A percentile compares a stretch with the other conserved stretches of the same genome.
Conservation (phyloP, 208 protist genomes). For the Acanthamoeba royreba region DNA sequence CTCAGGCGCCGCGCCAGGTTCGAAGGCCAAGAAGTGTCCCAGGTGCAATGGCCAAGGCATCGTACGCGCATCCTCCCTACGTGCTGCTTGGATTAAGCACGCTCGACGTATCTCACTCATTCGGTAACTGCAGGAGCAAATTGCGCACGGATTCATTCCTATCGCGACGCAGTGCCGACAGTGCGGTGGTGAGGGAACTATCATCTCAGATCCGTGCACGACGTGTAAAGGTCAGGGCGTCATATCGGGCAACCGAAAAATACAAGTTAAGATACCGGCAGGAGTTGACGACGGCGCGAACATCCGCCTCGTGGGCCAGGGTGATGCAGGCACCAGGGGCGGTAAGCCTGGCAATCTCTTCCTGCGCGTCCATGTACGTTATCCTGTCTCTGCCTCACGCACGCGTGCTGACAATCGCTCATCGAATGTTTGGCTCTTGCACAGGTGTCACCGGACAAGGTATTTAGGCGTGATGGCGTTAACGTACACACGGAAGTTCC, state of each 20-base stretch:
- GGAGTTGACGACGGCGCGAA: slow-evolving; percentile 57
- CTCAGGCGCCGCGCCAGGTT: slow-evolving; percentile 47
- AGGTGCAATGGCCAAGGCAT: slow-evolving; percentile 52
- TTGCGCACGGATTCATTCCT: slow-evolving; percentile 50
- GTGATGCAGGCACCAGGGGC: not conserved
- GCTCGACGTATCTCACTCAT: too few species aligned
- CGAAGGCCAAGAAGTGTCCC: slow-evolving; percentile 49
- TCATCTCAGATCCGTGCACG: slow-evolving; percentile 54
- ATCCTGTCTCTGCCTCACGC: not conserved
- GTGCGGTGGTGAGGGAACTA: slow-evolving; percentile 55
- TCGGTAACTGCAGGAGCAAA: slow-evolving; percentile 14
- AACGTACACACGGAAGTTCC: slow-evolving; percentile 64
- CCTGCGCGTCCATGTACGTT: not conserved
- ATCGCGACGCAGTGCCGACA: slow-evolving; percentile 43
- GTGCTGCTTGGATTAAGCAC: too few species aligned
- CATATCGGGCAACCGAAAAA: slow-evolving; percentile 32
- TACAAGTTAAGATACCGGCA: slow-evolving; percentile 55
- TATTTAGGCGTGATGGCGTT: slow-evolving; percentile 55
- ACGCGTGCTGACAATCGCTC: not conserved
- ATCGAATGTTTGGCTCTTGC: not conserved
- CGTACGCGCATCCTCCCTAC: not conserved
- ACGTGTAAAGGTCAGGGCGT: slow-evolving; percentile 56
- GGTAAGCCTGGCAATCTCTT: slow-evolving; percentile 32
- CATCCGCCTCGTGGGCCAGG: slow-evolving; percentile 54
- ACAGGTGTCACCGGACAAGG: slow-evolving; percentile 29